Conservation (phyloP, 2,329 filamentous ascomycete species). For the Cyanodermella asteris region DNA sequence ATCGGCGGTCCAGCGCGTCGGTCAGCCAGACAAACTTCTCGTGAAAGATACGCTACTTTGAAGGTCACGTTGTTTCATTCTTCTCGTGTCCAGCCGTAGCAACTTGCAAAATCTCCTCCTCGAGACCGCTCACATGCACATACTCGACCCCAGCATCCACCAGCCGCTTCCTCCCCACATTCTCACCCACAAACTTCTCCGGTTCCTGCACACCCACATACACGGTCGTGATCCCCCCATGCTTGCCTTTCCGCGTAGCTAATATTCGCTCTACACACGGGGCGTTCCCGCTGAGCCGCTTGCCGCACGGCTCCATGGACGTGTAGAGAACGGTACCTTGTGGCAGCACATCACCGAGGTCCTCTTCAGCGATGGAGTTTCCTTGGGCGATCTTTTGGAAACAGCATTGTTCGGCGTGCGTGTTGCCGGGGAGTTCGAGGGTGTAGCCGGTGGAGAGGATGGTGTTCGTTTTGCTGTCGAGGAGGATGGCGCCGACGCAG, state of each 20-base stretch:
- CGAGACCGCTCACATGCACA: conserved; percentile 49
- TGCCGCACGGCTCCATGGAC: conserved; percentile 46
- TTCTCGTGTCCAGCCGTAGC: conserved; percentile 60
- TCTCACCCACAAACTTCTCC: conserved; percentile 68
- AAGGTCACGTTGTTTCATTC: too few species aligned
- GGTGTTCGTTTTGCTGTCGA: conserved; percentile 32
- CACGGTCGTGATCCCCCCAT: conserved; percentile 48
- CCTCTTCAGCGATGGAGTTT: conserved; percentile 15
- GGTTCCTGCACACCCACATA: conserved; percentile 81
- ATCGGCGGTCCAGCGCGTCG: too few species aligned
- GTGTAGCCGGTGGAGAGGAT: conserved; percentile 73
- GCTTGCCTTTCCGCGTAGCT: conserved; percentile 20
- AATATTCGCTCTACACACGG: conserved; percentile 57
- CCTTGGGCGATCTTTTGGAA: conserved; percentile 40
- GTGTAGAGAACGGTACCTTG: conserved; percentile 54
- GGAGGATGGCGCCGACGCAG: conserved; percentile 77
- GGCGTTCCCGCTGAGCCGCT: conserved; percentile 22
- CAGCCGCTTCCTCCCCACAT: conserved; percentile 50
- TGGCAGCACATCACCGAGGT: conserved; percentile 19
- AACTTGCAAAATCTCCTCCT: conserved; percentile 58
- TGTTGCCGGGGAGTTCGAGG: conserved; percentile 75
- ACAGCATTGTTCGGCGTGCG: conserved; percentile 88
- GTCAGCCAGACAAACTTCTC: too few species aligned
- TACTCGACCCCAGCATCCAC: conserved; percentile 52
- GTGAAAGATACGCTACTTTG: too few species aligned